These are phyloP conservation scores for Amanita thiersii DNA, from an alignment of 768 basidiomycete genomes.

Conservation along the genomic window DNA sequence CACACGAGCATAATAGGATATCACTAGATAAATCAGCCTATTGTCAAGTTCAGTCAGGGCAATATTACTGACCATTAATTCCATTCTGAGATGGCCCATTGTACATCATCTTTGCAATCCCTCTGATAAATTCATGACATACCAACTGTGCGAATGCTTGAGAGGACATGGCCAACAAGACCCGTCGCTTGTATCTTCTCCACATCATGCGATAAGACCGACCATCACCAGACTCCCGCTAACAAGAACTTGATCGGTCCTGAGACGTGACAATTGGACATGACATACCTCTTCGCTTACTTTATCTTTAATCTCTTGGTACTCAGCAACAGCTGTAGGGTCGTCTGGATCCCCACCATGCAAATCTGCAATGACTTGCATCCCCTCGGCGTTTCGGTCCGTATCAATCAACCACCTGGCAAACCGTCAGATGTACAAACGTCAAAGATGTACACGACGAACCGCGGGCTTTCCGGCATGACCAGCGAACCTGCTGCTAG, in stretches of 20 bases:
- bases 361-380: slow-evolving; percentile 81
- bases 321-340: slow-evolving; percentile 69
- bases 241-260: background rate
- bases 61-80: slow-evolving; percentile 66
- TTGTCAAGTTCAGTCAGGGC: slow-evolving; percentile 8
- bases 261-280: background rate
- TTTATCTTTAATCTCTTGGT: slow-evolving; percentile 80
- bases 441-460: slow-evolving; percentile 12
- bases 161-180: slow-evolving; percentile 90
- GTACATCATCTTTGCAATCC: background rate
- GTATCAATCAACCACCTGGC: slow-evolving; percentile 84
- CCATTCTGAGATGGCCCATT: slow-evolving; percentile 80
- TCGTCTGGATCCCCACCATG: slow-evolving; percentile 76
- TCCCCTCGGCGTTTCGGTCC: slow-evolving; percentile 74
- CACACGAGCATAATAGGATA: slow-evolving; percentile 92
- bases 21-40: slow-evolving; percentile 41
- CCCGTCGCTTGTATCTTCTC: slow-evolving; percentile 78
- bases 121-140: no score
- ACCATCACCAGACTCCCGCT: slow-evolving; percentile 73
- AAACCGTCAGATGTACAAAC: slow-evolving; percentile 19
- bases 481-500: slow-evolving; percentile 72
- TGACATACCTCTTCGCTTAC: slow-evolving; percentile 56
- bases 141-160: slow-evolving; percentile 95
- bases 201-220: slow-evolving; percentile 80
- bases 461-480: slow-evolving; percentile 90